Base-by-base conservation (phyloP, 2,329 filamentous ascomycete species). In the Cyclaneusma minus region DNA sequence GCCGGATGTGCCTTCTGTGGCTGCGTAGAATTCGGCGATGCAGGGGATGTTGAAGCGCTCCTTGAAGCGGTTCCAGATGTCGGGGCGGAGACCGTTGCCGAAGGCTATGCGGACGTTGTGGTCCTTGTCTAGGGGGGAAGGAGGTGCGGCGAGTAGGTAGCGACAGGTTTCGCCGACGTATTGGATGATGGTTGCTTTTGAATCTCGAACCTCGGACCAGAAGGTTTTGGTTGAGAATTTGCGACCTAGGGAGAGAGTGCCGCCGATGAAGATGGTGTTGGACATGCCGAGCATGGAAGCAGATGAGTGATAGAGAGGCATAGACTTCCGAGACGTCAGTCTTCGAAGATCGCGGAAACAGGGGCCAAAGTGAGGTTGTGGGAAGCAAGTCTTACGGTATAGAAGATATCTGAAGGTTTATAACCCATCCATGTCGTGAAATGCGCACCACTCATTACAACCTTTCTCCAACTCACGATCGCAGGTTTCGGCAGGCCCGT, bases 131-230 rank as follows among this genome's bases (percentile, higher is more conserved):
- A 83, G 58, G 29, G 75, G 61, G 0, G 68, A 58, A 2, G 74
- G 52, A 3, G 76, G 54, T 0, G 71, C 68, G 0, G 77, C 63
- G 7, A 91, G 61, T 4, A 91, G 64, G 47, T 92, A 92, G 5
- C 83, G 74, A 36, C 82, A 76, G 1, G 81, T 87, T 50, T 92
- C 83, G 27, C 83, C 83, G 9, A 92, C 83, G 45, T 92, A 92
- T 46, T 91, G 82, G 34, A 91, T 75, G 4, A 73, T 62, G 2
- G 79, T 89, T 12, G 82, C 76, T 6, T 74, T 56, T 25, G 65
- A 67, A 22, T 64, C 62, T n/a, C 77, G 66, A 10, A 76, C 75
- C 29, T 87, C 79, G 10, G 67, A 56, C 76, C 81, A 89, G 51
- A 87, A 89, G 1, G 60, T 68, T 34, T 64, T 66, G 3, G 76